phyloP scores from a whole-genome alignment of 1,284 basidiomycete species.

The Pseudozyma tsukubaensis region DNA sequence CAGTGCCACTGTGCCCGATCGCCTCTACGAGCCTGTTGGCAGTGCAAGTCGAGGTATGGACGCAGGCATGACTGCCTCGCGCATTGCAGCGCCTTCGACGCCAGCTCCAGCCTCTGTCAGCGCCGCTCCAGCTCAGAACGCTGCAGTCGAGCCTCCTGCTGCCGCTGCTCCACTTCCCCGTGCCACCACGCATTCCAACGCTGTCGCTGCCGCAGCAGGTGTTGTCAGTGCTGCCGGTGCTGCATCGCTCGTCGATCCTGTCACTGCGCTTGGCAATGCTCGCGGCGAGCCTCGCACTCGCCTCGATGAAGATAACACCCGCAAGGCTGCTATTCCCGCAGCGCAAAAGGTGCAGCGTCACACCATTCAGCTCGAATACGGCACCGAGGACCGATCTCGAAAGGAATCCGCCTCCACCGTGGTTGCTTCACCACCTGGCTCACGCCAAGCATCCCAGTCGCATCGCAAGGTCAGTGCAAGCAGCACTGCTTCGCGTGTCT shows the following conservation, averaged over 20 bases:
- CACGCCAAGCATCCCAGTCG: slow-evolving; percentile 30
- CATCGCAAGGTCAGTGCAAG: slow-evolving; percentile 35
- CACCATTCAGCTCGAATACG: slow-evolving; percentile 65
- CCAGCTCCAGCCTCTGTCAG: slow-evolving; percentile 10
- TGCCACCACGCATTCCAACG: slow-evolving; percentile 21
- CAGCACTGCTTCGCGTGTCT: slow-evolving; percentile 24
- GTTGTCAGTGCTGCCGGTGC: slow-evolving; percentile 8
- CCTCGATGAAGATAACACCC: slow-evolving; percentile 26
- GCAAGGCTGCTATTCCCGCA: slow-evolving; percentile 15
- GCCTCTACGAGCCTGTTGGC: slow-evolving; percentile 43
- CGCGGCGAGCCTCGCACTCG: slow-evolving; percentile 53
- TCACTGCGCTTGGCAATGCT: slow-evolving; percentile 48
- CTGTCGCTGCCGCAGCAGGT: too few relatives aligned
- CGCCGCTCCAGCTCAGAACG: slow-evolving; percentile 2
- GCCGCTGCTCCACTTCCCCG: slow-evolving; percentile 11
- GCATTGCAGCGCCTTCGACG: not conserved
- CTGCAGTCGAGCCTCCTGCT: slow-evolving; percentile 3
- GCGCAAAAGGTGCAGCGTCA: slow-evolving; percentile 62
- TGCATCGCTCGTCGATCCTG: slow-evolving; percentile 29
- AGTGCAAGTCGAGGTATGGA: slow-evolving; percentile 23
- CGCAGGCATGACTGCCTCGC: slow-evolving; percentile 3
- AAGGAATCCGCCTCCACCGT: slow-evolving; percentile 27
- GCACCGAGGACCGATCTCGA: slow-evolving; percentile 38
- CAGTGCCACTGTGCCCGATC: slow-evolving; percentile 48
- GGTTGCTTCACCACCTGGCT: slow-evolving; percentile 18